Base-by-base conservation (phyloP, 164 flowering plant species). In the Aristolochia fimbriata region DNA sequence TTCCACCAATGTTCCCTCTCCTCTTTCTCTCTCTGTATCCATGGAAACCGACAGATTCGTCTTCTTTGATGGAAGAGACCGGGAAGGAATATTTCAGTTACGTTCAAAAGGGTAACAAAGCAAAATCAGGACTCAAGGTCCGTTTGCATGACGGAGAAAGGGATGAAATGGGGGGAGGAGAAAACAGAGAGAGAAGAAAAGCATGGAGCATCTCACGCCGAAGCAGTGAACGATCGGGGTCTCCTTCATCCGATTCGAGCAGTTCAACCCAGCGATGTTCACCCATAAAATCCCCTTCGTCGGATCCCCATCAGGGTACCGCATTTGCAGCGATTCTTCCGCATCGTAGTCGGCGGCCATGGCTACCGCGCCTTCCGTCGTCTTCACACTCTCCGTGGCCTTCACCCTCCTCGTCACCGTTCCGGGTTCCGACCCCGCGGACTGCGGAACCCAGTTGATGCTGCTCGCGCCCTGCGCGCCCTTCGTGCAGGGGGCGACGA, bases 401-500 rank as follows among this genome's bases (percentile, higher is more conserved):
- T 57, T 63, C 24, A 6, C 66, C 16, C 51, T 66, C 16, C 55
- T 70, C 31, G n/a, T 70, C 59, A 61, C 45, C 17, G 21, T 56
- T 37, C 58, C 57, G 8, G n/a, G 12, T 47, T 17, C 33, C 16
- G 55, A 14, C 27, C 33, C 6, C 21, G 66, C 74, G 6, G 59
- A 72, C 17, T 90, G 95, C 51, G 68, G 71, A 1, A 59, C 82
- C 0, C 60, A 37, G 12, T 65, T 84, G 54, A 63, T 87, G 15
- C 72, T 76, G 4, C 69, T 90, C 13, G 60, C 71, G 0, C 68
- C 91, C 0, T 90, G 97, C 55, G 72, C 64, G 16, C 76, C 97
- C 2, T 90, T 81, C 25, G 85, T 85, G 57, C 92, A 85, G 60
- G 95, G 92, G 27, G 43, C 65, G 1, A 46, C 61, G 20, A 61